phyloP scores from a whole-genome alignment of 768 basidiomycete species.

The Lentinula guzmanii region DNA sequence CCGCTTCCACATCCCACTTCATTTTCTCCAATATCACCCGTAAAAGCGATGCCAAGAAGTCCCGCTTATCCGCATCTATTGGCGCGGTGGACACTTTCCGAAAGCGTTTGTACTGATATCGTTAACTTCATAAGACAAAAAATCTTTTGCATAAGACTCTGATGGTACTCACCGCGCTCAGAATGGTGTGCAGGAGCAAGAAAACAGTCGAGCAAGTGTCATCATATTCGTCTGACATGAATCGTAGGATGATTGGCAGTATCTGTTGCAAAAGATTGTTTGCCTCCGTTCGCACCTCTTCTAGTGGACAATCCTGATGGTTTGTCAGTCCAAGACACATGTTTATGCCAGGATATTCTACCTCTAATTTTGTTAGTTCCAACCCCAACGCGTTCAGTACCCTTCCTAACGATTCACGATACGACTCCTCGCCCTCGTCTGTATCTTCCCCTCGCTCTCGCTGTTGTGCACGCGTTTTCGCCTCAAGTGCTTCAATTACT shows the following conservation, averaged over 20 bases:
- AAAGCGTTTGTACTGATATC: slow-evolving; percentile 71
- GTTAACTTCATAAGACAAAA: neutral
- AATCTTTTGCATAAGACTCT: neutral
- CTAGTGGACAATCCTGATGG: slow-evolving; percentile 51
- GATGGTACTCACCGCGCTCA: slow-evolving; percentile 60
- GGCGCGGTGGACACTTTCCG: slow-evolving; percentile 56
- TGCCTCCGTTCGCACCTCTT: slow-evolving; percentile 61
- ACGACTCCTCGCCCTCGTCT: slow-evolving; percentile 87
- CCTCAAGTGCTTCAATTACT: slow-evolving; percentile 76
- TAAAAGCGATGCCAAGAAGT: slow-evolving; percentile 75
- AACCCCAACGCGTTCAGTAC: slow-evolving; percentile 76
- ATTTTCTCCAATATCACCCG: slow-evolving; percentile 79
- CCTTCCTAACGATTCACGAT: slow-evolving; percentile 84
- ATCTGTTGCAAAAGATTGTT: slow-evolving; percentile 55
- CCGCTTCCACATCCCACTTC: slow-evolving; percentile 83
- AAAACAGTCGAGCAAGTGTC: slow-evolving; percentile 86
- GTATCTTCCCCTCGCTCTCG: slow-evolving; percentile 57
- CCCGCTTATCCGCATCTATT: slow-evolving; percentile 58
- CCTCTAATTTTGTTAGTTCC: slow-evolving; percentile 79
- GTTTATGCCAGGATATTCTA: slow-evolving; percentile 2
- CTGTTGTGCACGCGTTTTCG: slow-evolving; percentile 66
- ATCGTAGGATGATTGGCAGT: slow-evolving; percentile 78
- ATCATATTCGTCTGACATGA: slow-evolving; percentile 86
- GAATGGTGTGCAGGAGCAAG: slow-evolving; percentile 68
- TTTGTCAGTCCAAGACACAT: neutral